Percentiles rank a stretch among this genome's conserved stretches.
These are phyloP conservation scores for Metschnikowia shivogae DNA, from an alignment of 805 yeast species.

Conservation along the genomic window DNA sequence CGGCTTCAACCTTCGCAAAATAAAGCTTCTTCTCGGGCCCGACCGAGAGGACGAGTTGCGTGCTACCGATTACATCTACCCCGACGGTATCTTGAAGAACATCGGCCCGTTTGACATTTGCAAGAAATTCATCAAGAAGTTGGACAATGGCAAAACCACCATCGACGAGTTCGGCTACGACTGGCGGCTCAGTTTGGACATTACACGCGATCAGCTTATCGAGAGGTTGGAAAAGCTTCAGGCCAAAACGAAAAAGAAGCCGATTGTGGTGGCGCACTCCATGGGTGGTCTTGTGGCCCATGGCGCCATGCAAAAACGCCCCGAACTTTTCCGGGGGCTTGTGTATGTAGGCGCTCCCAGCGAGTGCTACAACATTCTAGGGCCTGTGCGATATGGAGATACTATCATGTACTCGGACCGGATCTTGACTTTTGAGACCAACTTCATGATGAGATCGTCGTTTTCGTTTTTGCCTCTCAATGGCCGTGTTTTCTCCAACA, in stretches of 20 bases:
- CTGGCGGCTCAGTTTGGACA: constrained; percentile 76
- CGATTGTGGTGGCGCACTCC: constrained; percentile 78
- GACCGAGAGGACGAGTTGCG: constrained; percentile 60
- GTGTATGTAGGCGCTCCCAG: constrained; percentile 81
- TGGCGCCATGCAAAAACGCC: constrained; percentile 65
- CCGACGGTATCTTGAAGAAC: constrained; percentile 76
- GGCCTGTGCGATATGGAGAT: constrained; percentile 82
- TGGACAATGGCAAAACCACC: constrained; percentile 56
- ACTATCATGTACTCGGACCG: constrained; percentile 69
- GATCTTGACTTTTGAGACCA: constrained; percentile 73
- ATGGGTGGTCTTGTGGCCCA: constrained; percentile 93
- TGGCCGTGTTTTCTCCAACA: constrained; percentile 71
- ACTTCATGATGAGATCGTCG: constrained; percentile 84
- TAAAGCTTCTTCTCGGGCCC: constrained; percentile 72
- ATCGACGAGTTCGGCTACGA: constrained; percentile 86
- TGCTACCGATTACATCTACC: constrained; percentile 50
- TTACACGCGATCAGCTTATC: constrained; percentile 49
- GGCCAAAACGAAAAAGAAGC: constrained; percentile 50
- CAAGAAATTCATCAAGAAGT: constrained; percentile 50
- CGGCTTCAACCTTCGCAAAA: constrained; percentile 68
- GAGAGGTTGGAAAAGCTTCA: constrained; percentile 46
- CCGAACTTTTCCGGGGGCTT: constrained; percentile 66
- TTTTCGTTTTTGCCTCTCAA: constrained; percentile 72
- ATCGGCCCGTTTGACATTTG: constrained; percentile 86
- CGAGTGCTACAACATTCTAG: constrained; percentile 80